Base-by-base conservation (phyloP, 2,329 filamentous ascomycete species). In the Curvularia eragrostidis region DNA sequence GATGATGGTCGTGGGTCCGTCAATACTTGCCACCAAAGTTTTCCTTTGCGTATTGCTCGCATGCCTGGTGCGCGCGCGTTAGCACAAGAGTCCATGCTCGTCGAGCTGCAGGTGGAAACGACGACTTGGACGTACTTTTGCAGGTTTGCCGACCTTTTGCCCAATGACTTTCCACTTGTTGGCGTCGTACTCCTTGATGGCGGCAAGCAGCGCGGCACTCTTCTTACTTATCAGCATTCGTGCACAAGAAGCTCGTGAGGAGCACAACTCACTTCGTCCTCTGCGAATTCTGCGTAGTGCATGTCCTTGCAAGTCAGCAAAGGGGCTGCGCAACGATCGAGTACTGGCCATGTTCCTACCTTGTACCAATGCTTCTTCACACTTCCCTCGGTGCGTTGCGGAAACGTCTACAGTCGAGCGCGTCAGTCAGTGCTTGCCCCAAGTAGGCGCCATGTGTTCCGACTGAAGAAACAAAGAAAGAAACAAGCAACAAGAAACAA, bases 361-460 rank as follows among this genome's bases (percentile, higher is more conserved):
- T 98, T 98, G 79, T 99, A 98, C 94, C 95, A 99, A 77, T 99
- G 95, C 80, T 98, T 99, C 84, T 98, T 99, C 21, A 99, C 95
- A 72, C 93, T 97, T 7, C 95, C 95, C 80, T 99, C 95, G 41
- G 95, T 99, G 71, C 95, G 86, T 23, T 87, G 89, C 10, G 95
- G 94, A 75, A 99, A 99, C 2, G 91, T 93, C 91, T 96, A 65
- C 15, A 10, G 43, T 19, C 42, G 32, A 54, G 44, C 44, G 41
- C 46, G 63, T 76, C 59, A 75, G 69, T 60, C 18, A 52, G 18
- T 28, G 52, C 13, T 42, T 28, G 7, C 23, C 5, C 24, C 7
- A 12, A n/a, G 19, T 15, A 21, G 21, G 48, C 43, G 26, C 48
- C 28, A 21, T 52, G 36, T 38, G 56, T 24, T 19, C 9, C 12